A percentile compares a stretch with the other conserved stretches of the same genome.
These are phyloP conservation scores for Jatropha curcas DNA, from an alignment of 345 rosid genomes.

Conservation along the genomic window DNA sequence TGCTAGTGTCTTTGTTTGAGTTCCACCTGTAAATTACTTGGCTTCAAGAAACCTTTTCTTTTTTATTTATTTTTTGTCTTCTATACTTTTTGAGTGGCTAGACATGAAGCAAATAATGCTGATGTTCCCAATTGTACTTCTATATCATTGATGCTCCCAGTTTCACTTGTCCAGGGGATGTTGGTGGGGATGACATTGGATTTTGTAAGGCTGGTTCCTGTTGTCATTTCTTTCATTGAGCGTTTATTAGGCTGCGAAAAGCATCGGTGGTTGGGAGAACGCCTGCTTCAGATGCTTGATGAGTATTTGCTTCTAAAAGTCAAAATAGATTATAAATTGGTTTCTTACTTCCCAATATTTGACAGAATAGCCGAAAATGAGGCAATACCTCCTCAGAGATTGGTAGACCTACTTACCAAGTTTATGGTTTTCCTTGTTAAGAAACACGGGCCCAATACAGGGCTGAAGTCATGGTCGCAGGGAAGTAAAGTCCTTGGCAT, in stretches of 20 bases:
- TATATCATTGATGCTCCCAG: conserved; percentile 18
- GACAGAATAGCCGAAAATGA: conserved; percentile 74
- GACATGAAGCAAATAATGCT: background rate
- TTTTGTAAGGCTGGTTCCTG: conserved; percentile 70
- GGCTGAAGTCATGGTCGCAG: conserved; percentile 76
- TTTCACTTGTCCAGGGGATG: conserved; percentile 55
- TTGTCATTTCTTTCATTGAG: conserved; percentile 61
- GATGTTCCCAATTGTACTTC: background rate
- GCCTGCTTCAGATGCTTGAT: conserved; percentile 73
- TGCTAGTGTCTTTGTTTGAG: no score
- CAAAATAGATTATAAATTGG: conserved; percentile 48
- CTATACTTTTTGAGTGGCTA: background rate
- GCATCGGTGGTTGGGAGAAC: conserved; percentile 80
- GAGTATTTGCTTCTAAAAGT: conserved; percentile 69
- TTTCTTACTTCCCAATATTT: conserved; percentile 73
- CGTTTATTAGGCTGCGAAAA: conserved; percentile 70
- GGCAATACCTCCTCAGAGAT: conserved; percentile 67
- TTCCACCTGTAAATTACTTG: no score
- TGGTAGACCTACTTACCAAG: conserved; percentile 64
- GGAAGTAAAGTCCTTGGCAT: conserved; percentile 93
- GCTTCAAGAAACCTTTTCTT: background rate
- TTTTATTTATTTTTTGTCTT: background rate
- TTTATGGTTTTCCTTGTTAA: conserved; percentile 65
- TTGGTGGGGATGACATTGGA: conserved; percentile 70
- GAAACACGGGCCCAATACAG: conserved; percentile 64